Evolutionary conservation across 2,329 filamentous ascomycete genomes (phyloP), one percentile per base, ranked within the genome.

Genomic region (Trichophyton rubrum): DNA sequence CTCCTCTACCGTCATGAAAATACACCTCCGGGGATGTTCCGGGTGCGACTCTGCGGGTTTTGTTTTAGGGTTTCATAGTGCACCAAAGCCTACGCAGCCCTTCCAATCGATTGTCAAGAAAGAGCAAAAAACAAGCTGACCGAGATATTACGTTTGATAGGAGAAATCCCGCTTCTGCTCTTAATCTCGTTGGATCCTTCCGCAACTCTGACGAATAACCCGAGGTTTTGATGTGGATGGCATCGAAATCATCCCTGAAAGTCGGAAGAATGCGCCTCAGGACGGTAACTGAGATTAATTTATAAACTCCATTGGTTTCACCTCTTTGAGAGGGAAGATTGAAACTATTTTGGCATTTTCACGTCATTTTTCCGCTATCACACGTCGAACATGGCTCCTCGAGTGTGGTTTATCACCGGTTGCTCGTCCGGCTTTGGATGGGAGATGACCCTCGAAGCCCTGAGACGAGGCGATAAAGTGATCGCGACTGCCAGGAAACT

Each of bases 331-430:
- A 13, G 33, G 33, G 13, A 38, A 38, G 1, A 38, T 38, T 38
- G 33, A 38, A 38, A 38, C 9, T 3, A 13, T 38, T 13, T 13
- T 2, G 33, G 33, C 11, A 13, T 38, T 38, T 38, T 13, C 33
- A 38, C 17, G 1, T 27, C 13, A 5, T 51, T 3, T 30, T 53
- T 15, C 27, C 8, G 15, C n/a, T 27, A 13, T 33, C 22, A 13
- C 24, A 33, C 47, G 17, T 11, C 20, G 27, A 33, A 5, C 24
- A 67, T 67, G 64, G 47, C 61, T 40, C 61, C 56, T 27, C 64
- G 64, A 22, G 68, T 73, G 58, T 74, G 71, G 71, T 67, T 73
- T 47, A 68, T 74, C 47, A 73, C 71, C 13, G 71, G 72, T 38
- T 70, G 67, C 59, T 72, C 71, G 6, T 70, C 68, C 33, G 72